A percentile compares a stretch with the other conserved stretches of the same genome.
Conservation (phyloP, 257 asterid genomes). For the Nicotiana benthamiana region DNA sequence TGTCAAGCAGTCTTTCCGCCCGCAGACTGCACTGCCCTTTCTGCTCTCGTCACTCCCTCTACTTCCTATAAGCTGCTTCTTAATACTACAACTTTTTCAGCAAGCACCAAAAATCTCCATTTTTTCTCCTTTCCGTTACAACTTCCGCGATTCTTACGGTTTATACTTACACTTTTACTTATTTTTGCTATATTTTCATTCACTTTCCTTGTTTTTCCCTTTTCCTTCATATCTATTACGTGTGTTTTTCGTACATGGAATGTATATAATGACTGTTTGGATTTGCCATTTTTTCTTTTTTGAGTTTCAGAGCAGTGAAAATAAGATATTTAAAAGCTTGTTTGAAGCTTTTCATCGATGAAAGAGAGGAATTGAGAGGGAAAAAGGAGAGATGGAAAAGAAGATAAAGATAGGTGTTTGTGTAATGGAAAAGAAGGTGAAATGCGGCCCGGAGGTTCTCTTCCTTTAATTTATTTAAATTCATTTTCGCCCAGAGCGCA, state of each 20-base stretch:
- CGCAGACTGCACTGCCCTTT: background rate
- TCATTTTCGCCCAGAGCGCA: background rate
- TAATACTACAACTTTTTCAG: background rate
- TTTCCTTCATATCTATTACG: background rate
- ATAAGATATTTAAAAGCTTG: background rate
- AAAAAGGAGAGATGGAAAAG: constrained; percentile 30
- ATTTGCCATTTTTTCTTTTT: background rate
- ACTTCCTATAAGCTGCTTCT: too few species aligned
- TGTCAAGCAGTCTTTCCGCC: background rate
- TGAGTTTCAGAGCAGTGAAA: background rate
- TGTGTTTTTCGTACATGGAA: background rate
- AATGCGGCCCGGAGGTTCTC: constrained; percentile 95
- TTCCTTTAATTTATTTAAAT: constrained; percentile 17
- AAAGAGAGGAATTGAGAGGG: too few species aligned
- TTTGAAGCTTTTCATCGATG: too few species aligned
- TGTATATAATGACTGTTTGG: background rate
- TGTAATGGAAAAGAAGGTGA: constrained; percentile 99
- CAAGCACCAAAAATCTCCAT: background rate
- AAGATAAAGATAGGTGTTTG: constrained; percentile 81
- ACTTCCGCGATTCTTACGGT: constrained; percentile 4
- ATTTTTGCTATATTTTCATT: background rate
- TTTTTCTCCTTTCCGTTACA: background rate
- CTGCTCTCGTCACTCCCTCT: background rate
- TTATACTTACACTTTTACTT: background rate
- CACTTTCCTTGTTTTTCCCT: background rate